These are phyloP conservation scores for Cryptomeria japonica DNA, from an alignment of 75 land plant genomes.

Conservation along the genomic window DNA sequence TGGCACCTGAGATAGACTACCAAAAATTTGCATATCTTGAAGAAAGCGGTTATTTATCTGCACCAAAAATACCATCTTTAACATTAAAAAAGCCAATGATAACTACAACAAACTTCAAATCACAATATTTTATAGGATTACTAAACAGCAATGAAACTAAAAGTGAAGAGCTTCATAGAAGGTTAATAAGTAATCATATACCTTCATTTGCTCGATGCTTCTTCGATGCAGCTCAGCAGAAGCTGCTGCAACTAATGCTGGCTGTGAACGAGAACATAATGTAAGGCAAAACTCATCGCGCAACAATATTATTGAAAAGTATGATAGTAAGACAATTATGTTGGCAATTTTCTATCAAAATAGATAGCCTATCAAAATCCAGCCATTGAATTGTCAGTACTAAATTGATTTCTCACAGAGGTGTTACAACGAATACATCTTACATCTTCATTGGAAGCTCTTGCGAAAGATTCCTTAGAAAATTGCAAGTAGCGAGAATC, in stretches of 20 bases:
- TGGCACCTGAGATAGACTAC: conserved; percentile 67
- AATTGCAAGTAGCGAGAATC: conserved; percentile 1
- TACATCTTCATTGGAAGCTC: conserved; percentile 7
- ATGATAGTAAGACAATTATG: not conserved
- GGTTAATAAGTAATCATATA: conserved; percentile 10
- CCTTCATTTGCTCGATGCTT: conserved; percentile 80
- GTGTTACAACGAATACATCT: not conserved
- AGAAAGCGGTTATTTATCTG: conserved; percentile 74
- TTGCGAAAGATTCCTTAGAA: not conserved
- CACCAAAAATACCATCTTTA: conserved; percentile 17
- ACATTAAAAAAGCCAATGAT: not conserved
- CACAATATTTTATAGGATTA: not conserved
- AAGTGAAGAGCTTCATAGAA: not conserved
- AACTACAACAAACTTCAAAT: not conserved
- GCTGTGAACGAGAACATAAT: conserved; percentile 32
- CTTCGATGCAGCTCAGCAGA: conserved; percentile 83
- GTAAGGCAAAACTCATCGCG: not conserved
- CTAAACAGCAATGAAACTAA: not conserved
- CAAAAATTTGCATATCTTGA: conserved; percentile 90
- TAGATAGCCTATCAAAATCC: not conserved
- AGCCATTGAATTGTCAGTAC: not conserved
- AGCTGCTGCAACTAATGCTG: conserved; percentile 47
- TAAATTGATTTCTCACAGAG: not conserved
- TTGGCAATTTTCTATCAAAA: not conserved
- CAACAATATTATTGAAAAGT: not conserved